Evolutionary conservation across 2,329 filamentous ascomycete genomes (phyloP).

Genomic region (Paecilomyces formosus): DNA sequence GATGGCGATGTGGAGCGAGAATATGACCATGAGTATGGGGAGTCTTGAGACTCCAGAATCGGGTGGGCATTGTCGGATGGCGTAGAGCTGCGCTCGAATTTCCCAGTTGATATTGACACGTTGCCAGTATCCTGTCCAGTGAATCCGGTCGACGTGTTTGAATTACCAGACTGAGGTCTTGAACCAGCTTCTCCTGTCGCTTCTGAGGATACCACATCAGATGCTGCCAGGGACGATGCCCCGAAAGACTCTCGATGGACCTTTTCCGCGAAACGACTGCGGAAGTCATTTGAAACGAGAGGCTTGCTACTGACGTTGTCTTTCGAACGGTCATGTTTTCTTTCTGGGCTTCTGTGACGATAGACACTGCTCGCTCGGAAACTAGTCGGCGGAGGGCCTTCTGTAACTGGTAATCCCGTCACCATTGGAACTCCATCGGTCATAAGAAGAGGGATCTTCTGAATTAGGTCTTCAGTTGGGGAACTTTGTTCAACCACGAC

Average conservation of each 20-base stretch:
- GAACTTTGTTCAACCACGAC: neutral
- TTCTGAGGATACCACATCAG: slow-evolving; percentile 3
- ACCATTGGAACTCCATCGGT: neutral
- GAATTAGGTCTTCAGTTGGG: slow-evolving; percentile 1
- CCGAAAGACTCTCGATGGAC: slow-evolving; percentile 13
- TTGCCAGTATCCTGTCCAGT: neutral
- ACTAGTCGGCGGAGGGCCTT: slow-evolving; percentile 4
- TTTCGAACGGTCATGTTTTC: slow-evolving; percentile 10
- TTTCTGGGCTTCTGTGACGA: neutral
- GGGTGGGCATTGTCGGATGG: neutral
- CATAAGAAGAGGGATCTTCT: slow-evolving; percentile 4
- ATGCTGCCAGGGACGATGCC: slow-evolving; percentile 7
- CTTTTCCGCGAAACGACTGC: slow-evolving; percentile 28
- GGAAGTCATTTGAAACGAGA: slow-evolving; percentile 32
- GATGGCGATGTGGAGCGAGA: slow-evolving; percentile 6
- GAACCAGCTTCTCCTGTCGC: neutral
- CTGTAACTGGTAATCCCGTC: neutral
- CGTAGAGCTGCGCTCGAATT: neutral
- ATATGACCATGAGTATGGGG: neutral
- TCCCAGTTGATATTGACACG: neutral
- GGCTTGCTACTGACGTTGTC: slow-evolving; percentile 9
- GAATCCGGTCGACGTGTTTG: neutral
- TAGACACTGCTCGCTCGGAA: slow-evolving; percentile 9
- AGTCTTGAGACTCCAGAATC: neutral
- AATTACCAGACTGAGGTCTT: neutral